Conservation (phyloP, 1,139 yeast genomes). For the Sugiyamaella novakii region DNA sequence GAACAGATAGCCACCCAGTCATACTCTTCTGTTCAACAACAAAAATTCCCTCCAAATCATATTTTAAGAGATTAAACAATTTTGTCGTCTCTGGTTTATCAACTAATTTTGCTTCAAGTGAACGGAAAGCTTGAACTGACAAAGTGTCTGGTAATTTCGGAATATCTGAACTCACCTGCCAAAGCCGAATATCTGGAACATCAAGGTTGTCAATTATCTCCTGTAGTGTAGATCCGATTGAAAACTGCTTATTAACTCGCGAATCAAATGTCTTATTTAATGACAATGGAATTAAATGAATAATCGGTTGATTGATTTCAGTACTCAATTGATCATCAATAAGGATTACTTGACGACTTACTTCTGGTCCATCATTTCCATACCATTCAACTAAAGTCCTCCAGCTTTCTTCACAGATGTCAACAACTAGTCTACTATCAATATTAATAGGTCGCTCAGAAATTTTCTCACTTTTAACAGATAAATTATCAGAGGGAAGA, state of each 20-base stretch:
- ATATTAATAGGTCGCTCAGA: not conserved
- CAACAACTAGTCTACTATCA: not conserved
- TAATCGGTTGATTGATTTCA: constrained; percentile 16
- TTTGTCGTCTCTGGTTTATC: not conserved
- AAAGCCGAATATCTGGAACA: constrained; percentile 15
- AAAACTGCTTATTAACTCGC: constrained; percentile 7
- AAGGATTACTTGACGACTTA: constrained; percentile 10
- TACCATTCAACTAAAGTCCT: constrained; percentile 13
- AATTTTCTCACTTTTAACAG: not conserved
- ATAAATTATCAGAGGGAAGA: not conserved
- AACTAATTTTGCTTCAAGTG: constrained; percentile 1
- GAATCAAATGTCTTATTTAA: not conserved
- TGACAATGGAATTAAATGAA: constrained; percentile 13
- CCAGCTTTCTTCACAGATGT: constrained; percentile 7
- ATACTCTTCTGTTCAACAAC: constrained; percentile 19
- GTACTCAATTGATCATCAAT: not conserved
- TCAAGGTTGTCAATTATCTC: constrained; percentile 16
- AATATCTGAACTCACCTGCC: constrained; percentile 13
- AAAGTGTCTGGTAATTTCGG: not conserved
- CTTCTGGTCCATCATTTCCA: constrained; percentile 9
- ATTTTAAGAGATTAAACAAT: not conserved
- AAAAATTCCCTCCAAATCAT: not conserved
- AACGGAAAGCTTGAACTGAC: constrained; percentile 3
- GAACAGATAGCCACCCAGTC: constrained; percentile 21
- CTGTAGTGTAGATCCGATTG: constrained; percentile 13